These are phyloP conservation scores for Shiraia bambusicola DNA, from an alignment of 2,329 filamentous ascomycete genomes.

Conservation along the genomic window DNA sequence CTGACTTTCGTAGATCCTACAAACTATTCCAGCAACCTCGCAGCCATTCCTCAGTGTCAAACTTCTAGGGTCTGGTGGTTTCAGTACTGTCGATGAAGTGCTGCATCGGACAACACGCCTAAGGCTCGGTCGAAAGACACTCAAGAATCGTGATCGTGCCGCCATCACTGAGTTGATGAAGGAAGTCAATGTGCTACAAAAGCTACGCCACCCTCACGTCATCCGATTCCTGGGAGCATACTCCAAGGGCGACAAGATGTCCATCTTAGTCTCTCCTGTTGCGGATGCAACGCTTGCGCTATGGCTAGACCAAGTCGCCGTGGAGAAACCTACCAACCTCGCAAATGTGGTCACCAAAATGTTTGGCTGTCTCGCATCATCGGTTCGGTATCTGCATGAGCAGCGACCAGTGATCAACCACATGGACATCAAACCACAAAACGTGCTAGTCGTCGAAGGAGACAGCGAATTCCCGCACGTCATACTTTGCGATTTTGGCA, in stretches of 20 bases:
- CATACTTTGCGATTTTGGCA: conserved; percentile 42
- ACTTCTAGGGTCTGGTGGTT: conserved; percentile 40
- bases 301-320: conserved; percentile 31
- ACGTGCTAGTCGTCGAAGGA: conserved; percentile 39
- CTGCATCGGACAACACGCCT: conserved; percentile 39
- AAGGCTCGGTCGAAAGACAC: conserved; percentile 39
- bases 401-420: conserved; percentile 41
- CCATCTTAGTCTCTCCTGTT: conserved; percentile 40
- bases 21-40: conserved; percentile 9
- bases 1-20: conserved; percentile 3
- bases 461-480: conserved; percentile 36
- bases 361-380: conserved; percentile 41
- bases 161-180: conserved; percentile 38
- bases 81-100: conserved; percentile 43
- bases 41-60: conserved; percentile 39
- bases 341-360: conserved; percentile 32
- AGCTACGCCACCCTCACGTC: conserved; percentile 43
- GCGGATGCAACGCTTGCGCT: conserved; percentile 40
- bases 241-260: conserved; percentile 40
- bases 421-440: conserved; percentile 44
- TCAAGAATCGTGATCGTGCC: conserved; percentile 38
- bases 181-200: conserved; percentile 41
- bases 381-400: conserved; percentile 41
- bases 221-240: conserved; percentile 43
- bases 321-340: conserved; percentile 26